Evolutionary conservation across 305 asterid genomes (phyloP).

Genomic region (Fraxinus angustifolia): DNA sequence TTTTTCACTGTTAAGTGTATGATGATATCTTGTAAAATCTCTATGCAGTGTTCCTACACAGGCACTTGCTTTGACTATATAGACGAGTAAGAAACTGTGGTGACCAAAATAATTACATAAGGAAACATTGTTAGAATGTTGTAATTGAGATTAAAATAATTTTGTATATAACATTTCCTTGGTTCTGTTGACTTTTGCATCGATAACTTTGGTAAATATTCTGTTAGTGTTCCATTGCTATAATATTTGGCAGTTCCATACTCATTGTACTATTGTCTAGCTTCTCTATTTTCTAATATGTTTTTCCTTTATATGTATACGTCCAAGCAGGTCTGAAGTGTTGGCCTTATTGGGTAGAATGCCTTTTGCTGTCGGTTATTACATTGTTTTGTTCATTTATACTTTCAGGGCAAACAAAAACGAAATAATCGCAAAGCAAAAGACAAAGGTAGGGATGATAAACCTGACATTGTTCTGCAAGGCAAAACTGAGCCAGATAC

Average conservation of each 20-base stretch:
- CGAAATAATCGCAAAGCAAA: conserved; percentile 67
- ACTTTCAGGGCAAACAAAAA: conserved; percentile 72
- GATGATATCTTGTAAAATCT: neutral
- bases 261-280: neutral
- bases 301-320: neutral
- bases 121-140: neutral
- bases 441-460: conserved; percentile 76
- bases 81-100: neutral
- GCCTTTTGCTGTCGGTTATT: neutral
- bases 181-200: neutral
- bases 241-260: neutral
- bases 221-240: neutral
- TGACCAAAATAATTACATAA: neutral
- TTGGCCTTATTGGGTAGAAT: neutral
- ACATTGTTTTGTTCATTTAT: neutral
- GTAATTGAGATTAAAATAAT: neutral
- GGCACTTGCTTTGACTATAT: neutral
- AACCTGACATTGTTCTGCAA: conserved; percentile 28
- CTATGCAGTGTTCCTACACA: neutral
- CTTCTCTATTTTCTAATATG: neutral
- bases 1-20: neutral
- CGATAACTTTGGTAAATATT: neutral
- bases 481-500: conserved; percentile 52
- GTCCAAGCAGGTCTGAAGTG: neutral
- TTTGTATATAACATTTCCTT: neutral